Conservation (phyloP, 768 basidiomycete genomes). For the Boletus rubescentipes region DNA sequence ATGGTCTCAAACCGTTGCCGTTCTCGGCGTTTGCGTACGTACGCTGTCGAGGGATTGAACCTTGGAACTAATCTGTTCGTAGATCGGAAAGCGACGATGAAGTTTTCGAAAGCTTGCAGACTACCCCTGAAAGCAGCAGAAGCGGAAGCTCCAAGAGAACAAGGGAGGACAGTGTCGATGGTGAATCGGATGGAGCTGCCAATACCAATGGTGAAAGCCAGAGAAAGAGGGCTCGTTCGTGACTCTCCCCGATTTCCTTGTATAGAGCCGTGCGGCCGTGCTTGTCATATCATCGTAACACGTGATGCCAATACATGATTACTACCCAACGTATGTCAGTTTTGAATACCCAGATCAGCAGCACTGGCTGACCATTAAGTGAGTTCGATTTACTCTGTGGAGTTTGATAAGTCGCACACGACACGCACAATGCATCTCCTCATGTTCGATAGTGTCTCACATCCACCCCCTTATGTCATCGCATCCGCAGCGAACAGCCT, state of each 20-base stretch:
- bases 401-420: background rate
- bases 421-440: constrained; percentile 42
- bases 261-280: background rate
- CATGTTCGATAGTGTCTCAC: constrained; percentile 77
- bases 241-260: background rate
- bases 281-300: background rate
- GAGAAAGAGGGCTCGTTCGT: constrained; percentile 18
- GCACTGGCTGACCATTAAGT: background rate
- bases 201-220: background rate
- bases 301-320: background rate
- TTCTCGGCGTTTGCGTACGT: constrained; percentile 28
- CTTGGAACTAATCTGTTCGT: background rate
- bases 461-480: constrained; percentile 68
- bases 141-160: constrained; percentile 16
- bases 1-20: constrained; percentile 15
- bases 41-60: background rate
- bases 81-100: constrained; percentile 29
- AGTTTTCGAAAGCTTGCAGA: constrained; percentile 23
- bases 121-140: constrained; percentile 22
- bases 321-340: background rate
- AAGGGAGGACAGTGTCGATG: constrained; percentile 7
- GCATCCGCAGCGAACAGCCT: constrained; percentile 70
- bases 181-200: background rate
- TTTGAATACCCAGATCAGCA: background rate
- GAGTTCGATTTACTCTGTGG: background rate